Evolutionary conservation across 2,329 filamentous ascomycete species (phyloP), one percentile per base, ranked within the genome.

Genomic region (Trichocomaceae sp.): DNA sequence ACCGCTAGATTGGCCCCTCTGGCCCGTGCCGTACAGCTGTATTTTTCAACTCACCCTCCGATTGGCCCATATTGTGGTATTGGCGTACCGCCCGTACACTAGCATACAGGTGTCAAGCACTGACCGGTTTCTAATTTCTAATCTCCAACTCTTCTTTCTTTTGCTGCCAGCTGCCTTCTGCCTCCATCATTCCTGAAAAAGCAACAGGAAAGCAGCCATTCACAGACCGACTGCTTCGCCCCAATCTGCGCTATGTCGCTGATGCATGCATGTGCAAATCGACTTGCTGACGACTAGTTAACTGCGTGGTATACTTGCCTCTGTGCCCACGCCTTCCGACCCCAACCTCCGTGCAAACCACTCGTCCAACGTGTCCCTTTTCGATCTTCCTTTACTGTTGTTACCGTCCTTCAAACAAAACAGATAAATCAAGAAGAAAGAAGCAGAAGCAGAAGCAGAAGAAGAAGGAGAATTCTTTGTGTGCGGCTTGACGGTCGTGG

Each of bases 241-340:
- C n/a, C 2, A 6, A 20, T 19, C 39, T 12, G 23, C 50, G 12
- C 50, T 33, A 52, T 52, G 50, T 52, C 50, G 41, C 46, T 29
- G 23, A 42, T 22, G 41, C 29, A 29, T 44, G 49, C 49, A 33
- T 31, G n/a, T 17, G 15, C n/a, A 17, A 19, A 19, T 19, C 39
- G 17, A 19, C 17, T 17, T 42, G 19, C 39, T 22, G 5, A n/a
- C n/a, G n/a, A 41, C n/a, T 41, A 41, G 23, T 26, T 26, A 26
- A n/a, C n/a, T n/a, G n/a, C n/a, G n/a, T n/a, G n/a, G n/a, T n/a
- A n/a, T n/a, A 53, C 51, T 42, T 47, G 8, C 44, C 23, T 46
- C 31, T 50, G 29, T 26, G 51, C 42, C 51, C 51, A 44, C 51
- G 42, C 51, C 51, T 47, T 53, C 51, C 51, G 51, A 35, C 44